Conservation (phyloP, 129 eudicot species). For the Rutidosis leptorrhynchoides region DNA sequence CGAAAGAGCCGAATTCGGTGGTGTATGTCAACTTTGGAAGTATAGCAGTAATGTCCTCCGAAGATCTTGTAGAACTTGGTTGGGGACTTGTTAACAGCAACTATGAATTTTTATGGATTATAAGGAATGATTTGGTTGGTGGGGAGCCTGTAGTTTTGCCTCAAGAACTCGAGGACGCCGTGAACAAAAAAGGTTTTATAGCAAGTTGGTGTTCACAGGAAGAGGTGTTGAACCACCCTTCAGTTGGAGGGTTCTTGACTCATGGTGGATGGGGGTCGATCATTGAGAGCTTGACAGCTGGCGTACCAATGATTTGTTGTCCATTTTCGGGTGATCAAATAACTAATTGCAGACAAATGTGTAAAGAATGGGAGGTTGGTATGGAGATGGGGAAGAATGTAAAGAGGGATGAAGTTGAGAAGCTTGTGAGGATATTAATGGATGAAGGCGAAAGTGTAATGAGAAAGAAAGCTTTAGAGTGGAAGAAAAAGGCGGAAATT, state of each 20-base stretch:
- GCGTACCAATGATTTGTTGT: constrained; percentile 34
- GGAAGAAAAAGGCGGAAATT: constrained; percentile 13
- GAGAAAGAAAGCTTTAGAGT: neutral
- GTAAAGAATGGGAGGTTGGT: constrained; percentile 10
- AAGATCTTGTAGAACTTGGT: constrained; percentile 35
- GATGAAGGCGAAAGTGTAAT: neutral
- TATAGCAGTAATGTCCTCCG: constrained; percentile 21
- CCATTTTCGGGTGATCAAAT: constrained; percentile 20
- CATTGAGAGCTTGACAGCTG: constrained; percentile 35
- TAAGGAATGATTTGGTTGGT: constrained; percentile 25
- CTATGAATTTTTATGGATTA: constrained; percentile 31
- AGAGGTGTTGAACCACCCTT: constrained; percentile 31
- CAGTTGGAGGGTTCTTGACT: constrained; percentile 41
- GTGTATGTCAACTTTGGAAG: constrained; percentile 43
- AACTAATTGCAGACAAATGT: constrained; percentile 18
- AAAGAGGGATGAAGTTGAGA: constrained; percentile 16
- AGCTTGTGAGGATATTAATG: constrained; percentile 6
- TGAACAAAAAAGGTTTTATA: constrained; percentile 21
- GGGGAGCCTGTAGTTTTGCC: constrained; percentile 20
- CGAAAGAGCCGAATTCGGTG: constrained; percentile 30
- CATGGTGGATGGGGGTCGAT: constrained; percentile 39
- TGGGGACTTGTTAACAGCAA: constrained; percentile 52
- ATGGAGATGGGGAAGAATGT: constrained; percentile 9
- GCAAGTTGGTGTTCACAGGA: constrained; percentile 38
- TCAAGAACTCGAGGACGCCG: constrained; percentile 13